Percentiles rank a stretch among this genome's conserved stretches.
These are phyloP conservation scores for Pistacia vera DNA, from an alignment of 345 rosid genomes.

Conservation along the genomic window DNA sequence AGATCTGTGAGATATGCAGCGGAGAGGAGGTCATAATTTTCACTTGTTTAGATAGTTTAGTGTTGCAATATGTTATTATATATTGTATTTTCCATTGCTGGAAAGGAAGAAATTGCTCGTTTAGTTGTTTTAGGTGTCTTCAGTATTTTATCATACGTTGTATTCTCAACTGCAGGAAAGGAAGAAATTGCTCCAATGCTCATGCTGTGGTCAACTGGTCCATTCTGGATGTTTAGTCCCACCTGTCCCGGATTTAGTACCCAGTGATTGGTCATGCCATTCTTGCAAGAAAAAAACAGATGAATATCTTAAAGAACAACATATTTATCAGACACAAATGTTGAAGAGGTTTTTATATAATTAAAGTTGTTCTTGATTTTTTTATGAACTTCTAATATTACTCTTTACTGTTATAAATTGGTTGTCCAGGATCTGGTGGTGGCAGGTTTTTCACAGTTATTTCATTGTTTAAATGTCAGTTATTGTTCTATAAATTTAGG, in stretches of 20 bases:
- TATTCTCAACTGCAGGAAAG: conserved; percentile 63
- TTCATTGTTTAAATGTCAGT: conserved; percentile 10
- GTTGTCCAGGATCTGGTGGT: neutral
- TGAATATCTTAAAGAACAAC: conserved; percentile 80
- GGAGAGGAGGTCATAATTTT: conserved; percentile 72
- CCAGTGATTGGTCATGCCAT: conserved; percentile 89
- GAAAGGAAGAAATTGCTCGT: neutral
- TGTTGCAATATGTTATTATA: no score
- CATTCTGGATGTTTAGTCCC: conserved; percentile 90
- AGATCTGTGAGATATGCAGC: conserved; percentile 92
- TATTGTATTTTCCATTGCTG: no score
- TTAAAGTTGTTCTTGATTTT: conserved; percentile 16
- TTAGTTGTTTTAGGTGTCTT: conserved; percentile 17
- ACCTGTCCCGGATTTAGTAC: conserved; percentile 64
- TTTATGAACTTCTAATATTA: neutral
- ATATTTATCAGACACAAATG: conserved; percentile 62
- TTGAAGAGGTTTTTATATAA: conserved; percentile 58
- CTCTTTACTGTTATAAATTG: neutral
- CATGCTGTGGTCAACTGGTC: conserved; percentile 88
- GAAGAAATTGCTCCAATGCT: conserved; percentile 89
- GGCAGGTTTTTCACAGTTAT: conserved; percentile 5
- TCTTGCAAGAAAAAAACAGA: conserved; percentile 98
- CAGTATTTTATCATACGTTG: conserved; percentile 15
- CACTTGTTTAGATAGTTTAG: neutral
- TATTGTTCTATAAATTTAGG: conserved; percentile 41